phyloP scores from a whole-genome alignment of 495 filamentous ascomycete genomes.

The Penicillium bialowiezense region DNA sequence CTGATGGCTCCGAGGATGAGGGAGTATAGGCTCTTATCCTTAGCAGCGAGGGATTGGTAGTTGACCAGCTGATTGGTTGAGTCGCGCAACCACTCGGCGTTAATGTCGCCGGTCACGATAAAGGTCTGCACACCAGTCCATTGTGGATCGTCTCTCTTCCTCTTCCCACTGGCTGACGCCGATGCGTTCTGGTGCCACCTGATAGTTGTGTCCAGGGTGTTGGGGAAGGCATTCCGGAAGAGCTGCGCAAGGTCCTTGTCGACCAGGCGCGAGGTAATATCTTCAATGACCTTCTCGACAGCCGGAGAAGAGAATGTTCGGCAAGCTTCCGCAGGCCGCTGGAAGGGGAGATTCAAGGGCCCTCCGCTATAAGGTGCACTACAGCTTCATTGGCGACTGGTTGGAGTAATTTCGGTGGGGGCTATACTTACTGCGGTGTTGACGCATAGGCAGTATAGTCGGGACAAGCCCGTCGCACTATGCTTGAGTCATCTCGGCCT shows the following conservation, averaged over 20 bases:
- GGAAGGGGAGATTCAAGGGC: constrained; percentile 78
- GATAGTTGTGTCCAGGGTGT: constrained; percentile 92
- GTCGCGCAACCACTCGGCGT: constrained; percentile 96
- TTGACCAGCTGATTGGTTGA: constrained; percentile 93
- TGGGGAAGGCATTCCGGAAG: constrained; percentile 97
- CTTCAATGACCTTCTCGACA: constrained; percentile 83
- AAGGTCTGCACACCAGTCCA: constrained; percentile 90
- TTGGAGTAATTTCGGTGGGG: neutral
- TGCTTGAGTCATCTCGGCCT: constrained; percentile 26
- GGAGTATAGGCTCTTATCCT: constrained; percentile 69
- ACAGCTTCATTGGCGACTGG: constrained; percentile 1
- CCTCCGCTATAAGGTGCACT: constrained; percentile 79
- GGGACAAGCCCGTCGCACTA: constrained; percentile 46
- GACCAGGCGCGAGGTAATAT: constrained; percentile 74
- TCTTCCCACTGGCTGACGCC: constrained; percentile 31
- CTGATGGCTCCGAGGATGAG: constrained; percentile 94
- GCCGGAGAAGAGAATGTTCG: constrained; percentile 82
- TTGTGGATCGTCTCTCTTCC: constrained; percentile 50
- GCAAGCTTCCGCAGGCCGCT: constrained; percentile 75
- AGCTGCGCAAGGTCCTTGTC: constrained; percentile 88
- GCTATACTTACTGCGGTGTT: constrained; percentile 40
- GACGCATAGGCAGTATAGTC: constrained; percentile 50
- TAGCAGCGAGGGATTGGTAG: constrained; percentile 80
- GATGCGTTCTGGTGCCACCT: constrained; percentile 63
- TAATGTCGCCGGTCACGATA: constrained; percentile 98